Evolutionary conservation across 1,284 basidiomycete genomes (phyloP).

Genomic region (Irpex sp.): DNA sequence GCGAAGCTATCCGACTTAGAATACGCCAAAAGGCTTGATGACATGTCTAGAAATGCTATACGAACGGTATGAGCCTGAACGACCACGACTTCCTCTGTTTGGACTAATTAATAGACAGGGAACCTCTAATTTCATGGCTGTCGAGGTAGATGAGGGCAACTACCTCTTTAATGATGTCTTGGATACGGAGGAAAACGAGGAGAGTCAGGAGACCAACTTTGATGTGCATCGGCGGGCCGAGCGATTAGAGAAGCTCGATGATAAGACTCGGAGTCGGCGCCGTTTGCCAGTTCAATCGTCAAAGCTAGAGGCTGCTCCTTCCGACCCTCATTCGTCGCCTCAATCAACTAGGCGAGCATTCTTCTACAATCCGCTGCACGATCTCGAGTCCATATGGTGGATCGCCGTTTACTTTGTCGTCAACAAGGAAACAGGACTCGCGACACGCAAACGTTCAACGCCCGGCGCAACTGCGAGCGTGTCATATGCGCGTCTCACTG

Average conservation of each 20-base stretch:
- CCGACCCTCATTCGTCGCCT: background rate
- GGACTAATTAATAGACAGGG: background rate
- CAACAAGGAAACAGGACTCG: background rate
- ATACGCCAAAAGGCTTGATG: constrained; percentile 1
- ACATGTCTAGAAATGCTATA: background rate
- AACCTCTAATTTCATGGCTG: constrained; percentile 6
- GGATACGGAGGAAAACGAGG: background rate
- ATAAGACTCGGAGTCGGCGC: background rate
- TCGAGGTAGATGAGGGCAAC: background rate
- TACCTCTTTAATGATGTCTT: background rate
- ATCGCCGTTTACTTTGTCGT: background rate
- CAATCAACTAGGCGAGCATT: background rate
- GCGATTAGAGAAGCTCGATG: background rate
- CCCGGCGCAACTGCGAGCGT: background rate
- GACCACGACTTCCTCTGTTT: too few species aligned
- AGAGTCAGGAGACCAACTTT: background rate
- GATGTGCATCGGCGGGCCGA: background rate
- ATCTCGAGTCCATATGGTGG: background rate
- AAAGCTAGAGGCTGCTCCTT: background rate
- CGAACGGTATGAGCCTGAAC: background rate
- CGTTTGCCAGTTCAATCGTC: background rate
- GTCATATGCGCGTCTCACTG: background rate
- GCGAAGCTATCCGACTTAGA: constrained; percentile 5
- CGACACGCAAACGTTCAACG: background rate
- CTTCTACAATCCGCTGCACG: background rate